Evolutionary conservation across 2,329 filamentous ascomycete genomes (phyloP), one percentile per base, ranked within the genome.

Genomic region (Chaetomiaceae sp.): DNA sequence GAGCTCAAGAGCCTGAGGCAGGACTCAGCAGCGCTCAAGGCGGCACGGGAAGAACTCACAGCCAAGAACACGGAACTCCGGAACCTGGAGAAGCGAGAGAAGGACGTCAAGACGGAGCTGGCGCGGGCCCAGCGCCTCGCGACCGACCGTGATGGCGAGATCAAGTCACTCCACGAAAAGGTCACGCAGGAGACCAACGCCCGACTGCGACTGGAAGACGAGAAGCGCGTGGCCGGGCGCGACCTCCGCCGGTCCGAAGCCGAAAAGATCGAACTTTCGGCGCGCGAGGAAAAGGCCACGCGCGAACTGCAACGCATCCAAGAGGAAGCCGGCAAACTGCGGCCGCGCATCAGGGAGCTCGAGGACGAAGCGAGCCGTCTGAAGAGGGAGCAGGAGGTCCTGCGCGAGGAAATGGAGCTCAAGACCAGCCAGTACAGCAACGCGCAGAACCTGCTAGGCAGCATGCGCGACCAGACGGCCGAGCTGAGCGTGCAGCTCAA

Each of bases 401-500:
- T 91, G 17, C 80, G 84, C 37, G 89, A 96, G 58, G 91, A 97
- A 60, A 79, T 87, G 0, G 82, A 91, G 48, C 78, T 96, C 53
- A 95, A 93, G 73, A 79, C 82, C 2, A 87, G 89, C 34, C 89
- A 96, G 68, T 91, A 95, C 63, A 80, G 81, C 47, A 95, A 85
- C 58, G 87, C 89, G 0, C 89, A 97, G 66, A 87, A 85, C 44
- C 72, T 96, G 13, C 83, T 97, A 66, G 85, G 85, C 61, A 95
- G 88, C 65, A 93, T 97, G 89, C 87, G 91, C 54, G 90, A 96
- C 61, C 90, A 97, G 71, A 86, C 86, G 0, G 81, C 87, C 1
- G 93, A 99, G 71, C 79, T 97, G 63, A 84, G 85, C 5, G 86
- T 89, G 58, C 93, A 96, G 70, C 86, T 96, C 69, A 95, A 93